phyloP scores from a whole-genome alignment of 805 yeast species.

The Metschnikowia noctiluminum region DNA sequence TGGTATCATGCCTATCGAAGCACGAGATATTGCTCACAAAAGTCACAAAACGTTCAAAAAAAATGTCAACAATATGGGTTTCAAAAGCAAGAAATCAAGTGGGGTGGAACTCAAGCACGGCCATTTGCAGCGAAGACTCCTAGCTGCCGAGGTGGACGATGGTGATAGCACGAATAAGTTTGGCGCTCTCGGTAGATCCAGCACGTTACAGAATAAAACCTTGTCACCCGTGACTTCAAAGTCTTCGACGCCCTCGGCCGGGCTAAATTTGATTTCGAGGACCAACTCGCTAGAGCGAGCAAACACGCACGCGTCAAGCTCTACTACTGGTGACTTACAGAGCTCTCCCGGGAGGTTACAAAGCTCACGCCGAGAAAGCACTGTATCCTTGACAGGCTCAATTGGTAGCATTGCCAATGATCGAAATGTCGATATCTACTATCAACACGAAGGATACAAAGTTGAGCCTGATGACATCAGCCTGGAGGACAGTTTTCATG shows the following conservation, averaged over 20 bases:
- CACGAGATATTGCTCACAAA: slow-evolving; percentile 20
- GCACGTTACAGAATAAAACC: slow-evolving; percentile 7
- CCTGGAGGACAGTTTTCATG: slow-evolving; percentile 11
- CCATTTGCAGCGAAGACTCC: slow-evolving; percentile 57
- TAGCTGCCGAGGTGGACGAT: slow-evolving; percentile 76
- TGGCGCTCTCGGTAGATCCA: slow-evolving; percentile 12
- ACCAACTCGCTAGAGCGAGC: slow-evolving; percentile 30
- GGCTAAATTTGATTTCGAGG: slow-evolving; percentile 19
- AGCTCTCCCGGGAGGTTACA: slow-evolving; percentile 19
- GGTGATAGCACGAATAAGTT: slow-evolving; percentile 14
- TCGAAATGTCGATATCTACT: slow-evolving; percentile 29
- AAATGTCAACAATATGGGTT: slow-evolving; percentile 7
- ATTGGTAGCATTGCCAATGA: slow-evolving; percentile 29
- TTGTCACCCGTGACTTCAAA: slow-evolving; percentile 14
- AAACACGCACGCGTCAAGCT: slow-evolving; percentile 26
- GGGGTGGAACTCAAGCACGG: slow-evolving; percentile 62
- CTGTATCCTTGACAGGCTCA: slow-evolving; percentile 25
- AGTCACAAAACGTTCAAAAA: slow-evolving; percentile 18
- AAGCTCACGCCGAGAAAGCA: slow-evolving; percentile 19
- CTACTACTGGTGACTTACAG: slow-evolving; percentile 16
- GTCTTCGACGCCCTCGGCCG: slow-evolving; percentile 14
- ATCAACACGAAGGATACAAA: slow-evolving; percentile 41
- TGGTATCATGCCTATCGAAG: slow-evolving; percentile 50
- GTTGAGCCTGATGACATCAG: slow-evolving; percentile 25
- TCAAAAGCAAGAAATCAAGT: slow-evolving; percentile 30